A percentile compares a stretch with the other conserved stretches of the same genome.
phyloP scores from a whole-genome alignment of 2,329 filamentous ascomycete species.

The Claviceps africana region DNA sequence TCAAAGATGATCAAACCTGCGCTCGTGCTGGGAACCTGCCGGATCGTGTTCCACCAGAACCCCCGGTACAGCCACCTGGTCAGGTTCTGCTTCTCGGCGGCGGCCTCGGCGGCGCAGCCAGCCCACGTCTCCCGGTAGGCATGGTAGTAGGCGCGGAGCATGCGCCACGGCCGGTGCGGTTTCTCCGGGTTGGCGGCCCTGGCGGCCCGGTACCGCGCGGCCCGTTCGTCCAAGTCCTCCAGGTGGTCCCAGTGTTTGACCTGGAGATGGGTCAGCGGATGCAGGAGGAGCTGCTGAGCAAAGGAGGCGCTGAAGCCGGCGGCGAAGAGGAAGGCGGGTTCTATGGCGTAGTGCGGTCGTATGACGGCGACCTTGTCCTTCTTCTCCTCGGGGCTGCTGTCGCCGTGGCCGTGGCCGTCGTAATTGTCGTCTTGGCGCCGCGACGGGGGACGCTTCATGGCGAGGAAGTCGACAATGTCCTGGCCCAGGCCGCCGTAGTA shows the following conservation, averaged over 20 bases:
- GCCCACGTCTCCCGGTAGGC: slow-evolving; percentile 56
- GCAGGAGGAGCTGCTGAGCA: slow-evolving; percentile 53
- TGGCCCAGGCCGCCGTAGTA: slow-evolving; percentile 50
- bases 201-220: slow-evolving; percentile 29
- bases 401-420: neutral
- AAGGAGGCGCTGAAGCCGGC: slow-evolving; percentile 57
- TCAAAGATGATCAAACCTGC: slow-evolving; percentile 70
- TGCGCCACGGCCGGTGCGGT: slow-evolving; percentile 29
- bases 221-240: slow-evolving; percentile 54
- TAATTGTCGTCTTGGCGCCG: slow-evolving; percentile 8
- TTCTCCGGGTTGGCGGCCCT: slow-evolving; percentile 17
- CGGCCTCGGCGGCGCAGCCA: slow-evolving; percentile 45
- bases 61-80: slow-evolving; percentile 53
- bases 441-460: slow-evolving; percentile 27
- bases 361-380: slow-evolving; percentile 33
- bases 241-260: slow-evolving; percentile 59
- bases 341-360: slow-evolving; percentile 59
- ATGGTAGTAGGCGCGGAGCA: slow-evolving; percentile 52
- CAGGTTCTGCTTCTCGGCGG: slow-evolving; percentile 39
- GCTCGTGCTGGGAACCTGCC: slow-evolving; percentile 63
- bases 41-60: slow-evolving; percentile 58
- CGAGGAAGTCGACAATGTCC: slow-evolving; percentile 35
- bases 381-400: slow-evolving; percentile 9
- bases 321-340: slow-evolving; percentile 55
- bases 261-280: slow-evolving; percentile 58